Evolutionary conservation across 257 asterid genomes (phyloP).

Genomic region (Plantago ovata): DNA sequence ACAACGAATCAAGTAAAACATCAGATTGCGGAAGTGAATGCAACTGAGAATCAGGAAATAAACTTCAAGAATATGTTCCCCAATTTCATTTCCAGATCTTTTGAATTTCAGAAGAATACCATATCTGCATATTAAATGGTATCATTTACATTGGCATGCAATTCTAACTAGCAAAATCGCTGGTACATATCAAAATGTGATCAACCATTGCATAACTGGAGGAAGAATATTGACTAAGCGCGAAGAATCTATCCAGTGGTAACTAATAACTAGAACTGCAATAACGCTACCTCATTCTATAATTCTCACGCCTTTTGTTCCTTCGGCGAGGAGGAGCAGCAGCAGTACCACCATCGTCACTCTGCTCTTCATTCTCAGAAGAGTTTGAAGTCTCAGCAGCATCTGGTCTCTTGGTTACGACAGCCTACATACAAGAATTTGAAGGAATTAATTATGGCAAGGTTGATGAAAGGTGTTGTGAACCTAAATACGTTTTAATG

Average conservation of each 20-base stretch:
- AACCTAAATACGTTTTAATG: too few relatives aligned
- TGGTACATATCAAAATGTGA: background rate
- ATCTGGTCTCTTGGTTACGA: background rate
- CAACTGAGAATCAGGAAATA: background rate
- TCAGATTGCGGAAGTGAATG: too few relatives aligned
- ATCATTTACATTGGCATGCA: background rate
- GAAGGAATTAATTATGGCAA: too few relatives aligned
- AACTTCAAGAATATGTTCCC: background rate
- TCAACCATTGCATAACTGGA: background rate
- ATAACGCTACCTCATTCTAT: background rate
- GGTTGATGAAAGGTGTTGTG: too few relatives aligned
- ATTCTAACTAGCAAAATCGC: constrained; percentile 1
- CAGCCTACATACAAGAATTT: too few relatives aligned
- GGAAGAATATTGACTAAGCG: background rate
- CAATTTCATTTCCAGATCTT: background rate
- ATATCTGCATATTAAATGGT: background rate
- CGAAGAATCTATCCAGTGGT: background rate
- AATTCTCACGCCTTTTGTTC: constrained; percentile 1
- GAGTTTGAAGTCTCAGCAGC: constrained; percentile 3
- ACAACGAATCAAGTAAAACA: too few relatives aligned
- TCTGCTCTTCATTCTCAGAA: background rate
- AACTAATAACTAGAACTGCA: background rate
- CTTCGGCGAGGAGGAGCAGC: constrained; percentile 8
- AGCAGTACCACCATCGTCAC: constrained; percentile 2
- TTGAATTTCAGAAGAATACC: background rate